phyloP scores from a whole-genome alignment of 2,329 filamentous ascomycete species.

The Fusarium nematophilum region DNA sequence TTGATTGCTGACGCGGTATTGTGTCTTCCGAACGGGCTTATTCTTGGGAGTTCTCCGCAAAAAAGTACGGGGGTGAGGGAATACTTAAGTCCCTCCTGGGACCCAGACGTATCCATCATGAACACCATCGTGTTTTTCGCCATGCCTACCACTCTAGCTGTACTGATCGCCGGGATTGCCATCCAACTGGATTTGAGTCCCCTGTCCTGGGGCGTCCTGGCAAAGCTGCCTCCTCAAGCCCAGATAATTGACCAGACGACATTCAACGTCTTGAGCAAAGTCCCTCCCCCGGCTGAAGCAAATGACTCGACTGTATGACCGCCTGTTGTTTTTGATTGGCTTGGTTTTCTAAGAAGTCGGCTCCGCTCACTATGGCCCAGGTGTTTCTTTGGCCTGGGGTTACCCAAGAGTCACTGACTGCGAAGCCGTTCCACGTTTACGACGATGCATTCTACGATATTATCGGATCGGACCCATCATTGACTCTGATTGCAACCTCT shows the following conservation, averaged over 20 bases:
- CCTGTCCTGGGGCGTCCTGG: too few species aligned
- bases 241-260: conserved; percentile 40
- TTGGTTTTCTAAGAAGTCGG: too few species aligned
- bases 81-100: too few species aligned
- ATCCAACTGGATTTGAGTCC: too few species aligned
- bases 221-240: conserved; percentile 1
- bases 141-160: too few species aligned
- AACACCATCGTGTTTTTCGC: too few species aligned
- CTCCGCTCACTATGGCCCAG: background rate
- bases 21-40: too few species aligned
- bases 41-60: too few species aligned
- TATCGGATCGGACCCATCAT: conserved; percentile 59
- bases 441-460: conserved; percentile 62
- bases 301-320: conserved; percentile 31
- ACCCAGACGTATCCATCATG: too few species aligned
- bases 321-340: accelerated
- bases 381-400: conserved; percentile 41
- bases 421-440: conserved; percentile 50
- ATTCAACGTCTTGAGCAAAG: conserved; percentile 35
- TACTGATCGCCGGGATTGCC: too few species aligned
- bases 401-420: conserved; percentile 31
- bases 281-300: conserved; percentile 26
- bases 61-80: too few species aligned
- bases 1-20: too few species aligned
- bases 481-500: conserved; percentile 61